Evolutionary conservation across 306 rosid species (phyloP), one percentile per base, ranked within the genome.

Genomic region (Cicer cuneatum): DNA sequence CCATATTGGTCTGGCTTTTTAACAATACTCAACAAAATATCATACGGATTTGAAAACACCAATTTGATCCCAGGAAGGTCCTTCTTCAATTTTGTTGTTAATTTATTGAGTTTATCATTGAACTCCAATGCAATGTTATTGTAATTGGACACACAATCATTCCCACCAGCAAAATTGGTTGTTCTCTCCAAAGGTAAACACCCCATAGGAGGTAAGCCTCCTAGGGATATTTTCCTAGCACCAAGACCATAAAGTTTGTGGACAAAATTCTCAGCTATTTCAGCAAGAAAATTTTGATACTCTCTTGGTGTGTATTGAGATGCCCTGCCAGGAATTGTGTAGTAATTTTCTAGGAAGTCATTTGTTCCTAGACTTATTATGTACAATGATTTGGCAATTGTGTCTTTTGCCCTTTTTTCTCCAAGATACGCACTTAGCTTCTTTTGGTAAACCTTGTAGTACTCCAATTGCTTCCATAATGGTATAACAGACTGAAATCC

Each of bases 161-260:
- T 80, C 47, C 90, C 83, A 18, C 85, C 89, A 16, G 71, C 51
- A 66, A 89, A 0, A 35, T 93, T 93, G 7, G 85, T 80, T 40
- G 97, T 81, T 57, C 98, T 88, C 71, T 93, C 98, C 72, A 93
- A 51, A 2, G 98, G 98, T 80, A 93, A 69, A 82, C 97, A 93
- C 10, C 98, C 98, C 98, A 93, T 93, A 1, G 98, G 98, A 66
- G 97, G 97, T 18, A 93, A 67, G 10, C 98, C 98, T 45, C 98
- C 98, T 0, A 93, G 76, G 48, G 98, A 91, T 14, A 93, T 87
- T 78, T 87, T 93, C 60, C 97, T 73, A 49, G 94, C 98, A 9
- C 98, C 98, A 8, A 91, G 87, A 11, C 37, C 63, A 74, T 91
- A 81, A 45, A 93, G 88, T 52, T 68, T 46, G 56, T 53, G 81